A percentile compares a stretch with the other conserved stretches of the same genome.
Conservation (phyloP, 352 stramenopile species). For the Globisporangium viniferum region DNA sequence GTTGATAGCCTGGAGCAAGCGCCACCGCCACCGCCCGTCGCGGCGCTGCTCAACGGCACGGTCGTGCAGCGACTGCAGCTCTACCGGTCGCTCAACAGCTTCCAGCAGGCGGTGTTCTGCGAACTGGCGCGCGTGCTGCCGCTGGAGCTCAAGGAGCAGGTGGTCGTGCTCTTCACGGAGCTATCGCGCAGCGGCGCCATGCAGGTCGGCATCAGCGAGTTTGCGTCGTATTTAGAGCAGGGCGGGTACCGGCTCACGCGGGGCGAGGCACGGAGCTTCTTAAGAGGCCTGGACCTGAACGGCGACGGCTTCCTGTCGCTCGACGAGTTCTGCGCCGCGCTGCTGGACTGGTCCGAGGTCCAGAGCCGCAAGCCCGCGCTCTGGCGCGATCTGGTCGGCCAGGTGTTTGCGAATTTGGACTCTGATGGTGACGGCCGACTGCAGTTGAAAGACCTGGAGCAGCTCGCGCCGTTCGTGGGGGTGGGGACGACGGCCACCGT, state of each 20-base stretch:
- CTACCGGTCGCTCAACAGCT: slow-evolving; percentile 65
- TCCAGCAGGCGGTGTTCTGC: slow-evolving; percentile 64
- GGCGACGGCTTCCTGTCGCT: slow-evolving; percentile 56
- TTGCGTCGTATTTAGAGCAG: slow-evolving; percentile 46
- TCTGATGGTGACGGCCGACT: slow-evolving; percentile 48
- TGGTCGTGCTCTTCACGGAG: slow-evolving; percentile 69
- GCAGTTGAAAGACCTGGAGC: slow-evolving; percentile 38
- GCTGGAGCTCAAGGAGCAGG: slow-evolving; percentile 49
- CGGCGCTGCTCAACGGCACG: slow-evolving; percentile 47
- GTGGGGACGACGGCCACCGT: slow-evolving; percentile 9
- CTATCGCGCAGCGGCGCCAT: slow-evolving; percentile 44
- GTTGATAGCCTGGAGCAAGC: background rate
- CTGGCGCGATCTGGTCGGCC: slow-evolving; percentile 31
- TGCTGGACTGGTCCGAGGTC: slow-evolving; percentile 65
- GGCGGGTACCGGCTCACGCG: slow-evolving; percentile 59
- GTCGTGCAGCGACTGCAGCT: slow-evolving; percentile 73
- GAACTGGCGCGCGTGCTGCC: slow-evolving; percentile 53
- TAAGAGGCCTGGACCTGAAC: slow-evolving; percentile 58
- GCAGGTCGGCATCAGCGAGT: slow-evolving; percentile 50
- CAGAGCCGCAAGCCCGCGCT: slow-evolving; percentile 31
- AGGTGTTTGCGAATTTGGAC: slow-evolving; percentile 55
- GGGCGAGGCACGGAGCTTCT: slow-evolving; percentile 57
- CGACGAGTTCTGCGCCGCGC: slow-evolving; percentile 64
- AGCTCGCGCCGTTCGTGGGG: slow-evolving; percentile 36
- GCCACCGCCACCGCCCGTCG: background rate